Evolutionary conservation across 768 basidiomycete species (phyloP).

Genomic region (Pleurotus citrinopileatus): DNA sequence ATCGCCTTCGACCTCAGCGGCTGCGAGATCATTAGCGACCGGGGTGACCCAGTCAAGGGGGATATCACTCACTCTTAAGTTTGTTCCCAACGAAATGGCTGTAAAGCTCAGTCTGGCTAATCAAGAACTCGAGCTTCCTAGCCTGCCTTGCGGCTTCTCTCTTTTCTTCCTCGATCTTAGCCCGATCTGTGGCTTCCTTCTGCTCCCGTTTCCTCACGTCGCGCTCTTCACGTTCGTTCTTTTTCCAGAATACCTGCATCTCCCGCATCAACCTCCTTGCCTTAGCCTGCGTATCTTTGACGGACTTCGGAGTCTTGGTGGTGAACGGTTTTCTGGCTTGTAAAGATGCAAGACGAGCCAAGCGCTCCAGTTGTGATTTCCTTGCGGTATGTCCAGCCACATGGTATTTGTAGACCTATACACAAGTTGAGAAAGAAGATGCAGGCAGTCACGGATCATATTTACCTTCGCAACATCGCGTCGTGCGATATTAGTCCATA

Average conservation of each 20-base stretch:
- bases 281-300: conserved; percentile 82
- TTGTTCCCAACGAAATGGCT: conserved; percentile 99
- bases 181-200: conserved; percentile 87
- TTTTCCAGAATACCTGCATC: conserved; percentile 97
- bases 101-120: conserved; percentile 98
- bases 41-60: conserved; percentile 1
- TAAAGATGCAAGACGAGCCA: conserved; percentile 70
- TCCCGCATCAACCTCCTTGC: conserved; percentile 90
- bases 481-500: conserved; percentile 87
- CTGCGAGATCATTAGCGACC: conserved; percentile 33
- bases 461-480: conserved; percentile 80
- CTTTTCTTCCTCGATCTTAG: conserved; percentile 88
- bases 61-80: conserved; percentile 66
- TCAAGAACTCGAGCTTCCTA: conserved; percentile 95
- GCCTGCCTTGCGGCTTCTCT: conserved; percentile 92
- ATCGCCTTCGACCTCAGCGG: conserved; percentile 73
- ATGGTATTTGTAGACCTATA: conserved; percentile 79
- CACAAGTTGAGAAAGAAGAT: conserved; percentile 6
- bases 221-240: conserved; percentile 95
- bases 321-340: conserved; percentile 78
- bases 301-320: conserved; percentile 65
- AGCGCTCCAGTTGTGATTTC: conserved; percentile 68
- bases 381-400: conserved; percentile 63
- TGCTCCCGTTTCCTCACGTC: conserved; percentile 92
- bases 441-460: background rate